Base-by-base conservation (phyloP, 805 yeast species). In the Debaryomyces hansenii region DNA sequence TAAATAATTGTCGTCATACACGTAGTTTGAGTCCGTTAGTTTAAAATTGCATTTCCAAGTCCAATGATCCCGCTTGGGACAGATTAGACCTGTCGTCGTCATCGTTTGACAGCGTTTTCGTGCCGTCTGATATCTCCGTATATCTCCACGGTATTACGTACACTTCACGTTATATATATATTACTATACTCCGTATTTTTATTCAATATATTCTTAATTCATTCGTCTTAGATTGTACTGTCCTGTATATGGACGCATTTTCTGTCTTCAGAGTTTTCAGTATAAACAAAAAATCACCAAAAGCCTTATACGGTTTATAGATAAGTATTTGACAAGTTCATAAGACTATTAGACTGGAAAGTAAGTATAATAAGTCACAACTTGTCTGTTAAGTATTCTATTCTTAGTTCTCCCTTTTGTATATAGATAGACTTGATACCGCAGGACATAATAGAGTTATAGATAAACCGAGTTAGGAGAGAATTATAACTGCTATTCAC, bases 1-100 rank as follows among this genome's bases (percentile, higher is more conserved):
- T 47, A 87, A 87, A 67, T 87, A 77, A 59, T 33, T 37, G 27
- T 9, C 27, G 27, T 24, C 27, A 24, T 24, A 24, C 27, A 18
- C 21, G 38, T 24, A 24, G 27, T 6, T 9, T 24, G 10, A 24
- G 27, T 24, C 27, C 27, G 27, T 24, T 24, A 24, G 27, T 24
- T 24, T 24, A 24, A 24, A 24, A 24, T 24, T 24, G 27, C 27
- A 24, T 24, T 24, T 24, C 27, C 27, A 24, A 24, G 27, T 24
- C 27, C 27, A 6, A 24, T 7, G 27, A 9, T 24, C 27, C 27
- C 27, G 4, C 27, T 24, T 7, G 10, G 27, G 27, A 24, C 27
- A 24, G 7, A 4, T 4, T 24, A 24, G 5, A 24, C 7, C 10
- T 24, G 18, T 16, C 18, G 27, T 7, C 7, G 10, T 24, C 10